Base-by-base conservation (phyloP, 2,329 filamentous ascomycete species). In the Pseudogymnoascus sp. region DNA sequence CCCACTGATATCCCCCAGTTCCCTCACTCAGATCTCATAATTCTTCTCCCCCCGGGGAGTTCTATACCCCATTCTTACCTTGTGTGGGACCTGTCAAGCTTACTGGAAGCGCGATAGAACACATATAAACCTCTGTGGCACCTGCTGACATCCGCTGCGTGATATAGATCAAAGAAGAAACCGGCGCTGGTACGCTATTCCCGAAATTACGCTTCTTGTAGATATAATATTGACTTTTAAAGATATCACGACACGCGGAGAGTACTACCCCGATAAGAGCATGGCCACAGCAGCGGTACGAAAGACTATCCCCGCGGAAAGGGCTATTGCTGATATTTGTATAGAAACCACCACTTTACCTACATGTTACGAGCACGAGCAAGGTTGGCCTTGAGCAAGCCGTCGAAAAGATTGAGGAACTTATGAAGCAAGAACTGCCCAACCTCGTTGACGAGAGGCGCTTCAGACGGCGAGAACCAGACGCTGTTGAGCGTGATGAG, bases 161-260 rank as follows among this genome's bases (percentile, higher is more conserved):
- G 87, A 86, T 78, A 89, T 92, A 99, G 94, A 99, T 99, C 73
- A 96, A 96, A 88, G 93, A 97, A 81, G 91, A 97, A 73, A 97
- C 93, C 87, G 94, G 94, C 84, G 93, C 94, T 83, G 94, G 94
- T 99, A 99, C 87, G 92, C 85, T 81, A 78, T 75, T 80, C 78
- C 77, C 79, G 77, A 76, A 74, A 71, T 71, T 72, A 71, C 66
- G 55, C 66, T 72, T 73, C 70, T 70, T 65, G 67, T 69, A 69
- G 66, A 72, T 66, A 72, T 77, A 78, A 83, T 77, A 74, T 84
- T 85, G 80, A 85, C 80, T 72, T 75, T 74, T 78, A 77, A 92
- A 97, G 94, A 99, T 92, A 91, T 99, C 82, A 99, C 94, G 59
- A 97, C 93, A 64, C 89, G 93, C 74, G 94, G 94, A 78, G 93